phyloP scores from a whole-genome alignment of 2,329 filamentous ascomycete genomes.

The Zymoseptoria crescenta region DNA sequence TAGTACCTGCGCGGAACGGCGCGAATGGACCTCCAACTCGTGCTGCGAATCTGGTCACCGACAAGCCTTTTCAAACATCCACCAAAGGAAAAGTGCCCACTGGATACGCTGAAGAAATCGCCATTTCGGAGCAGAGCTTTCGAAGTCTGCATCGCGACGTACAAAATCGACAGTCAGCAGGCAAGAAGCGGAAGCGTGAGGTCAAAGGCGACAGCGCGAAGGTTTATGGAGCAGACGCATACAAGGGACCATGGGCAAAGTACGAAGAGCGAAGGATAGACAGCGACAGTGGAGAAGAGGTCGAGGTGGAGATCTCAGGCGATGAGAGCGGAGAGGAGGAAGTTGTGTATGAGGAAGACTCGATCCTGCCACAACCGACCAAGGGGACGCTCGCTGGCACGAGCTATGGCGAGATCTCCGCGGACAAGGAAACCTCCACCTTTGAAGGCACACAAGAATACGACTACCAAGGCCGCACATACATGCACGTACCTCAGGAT shows the following conservation, averaged over 20 bases:
- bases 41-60: slow-evolving; percentile 18
- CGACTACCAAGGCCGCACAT: slow-evolving; percentile 92
- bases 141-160: slow-evolving; percentile 78
- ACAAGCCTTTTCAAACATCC: slow-evolving; percentile 26
- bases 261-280: slow-evolving; percentile 69
- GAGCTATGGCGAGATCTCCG: slow-evolving; percentile 42
- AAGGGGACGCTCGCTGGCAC: slow-evolving; percentile 44
- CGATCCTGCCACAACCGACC: slow-evolving; percentile 50
- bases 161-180: slow-evolving; percentile 39
- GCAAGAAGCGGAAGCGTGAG: slow-evolving; percentile 75
- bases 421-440: slow-evolving; percentile 62
- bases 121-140: slow-evolving; percentile 85
- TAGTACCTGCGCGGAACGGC: slow-evolving; percentile 28
- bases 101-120: slow-evolving; percentile 79
- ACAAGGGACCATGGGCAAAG: slow-evolving; percentile 90
- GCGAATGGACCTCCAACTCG: slow-evolving; percentile 28
- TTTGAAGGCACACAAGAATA: slow-evolving; percentile 78
- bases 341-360: slow-evolving; percentile 69
- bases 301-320: slow-evolving; percentile 63
- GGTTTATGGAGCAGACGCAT: slow-evolving; percentile 78
- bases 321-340: slow-evolving; percentile 69
- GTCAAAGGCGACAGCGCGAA: slow-evolving; percentile 76
- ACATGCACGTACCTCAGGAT: slow-evolving; percentile 95
- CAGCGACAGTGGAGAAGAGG: slow-evolving; percentile 61
- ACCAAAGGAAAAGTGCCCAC: slow-evolving; percentile 50